phyloP scores from a whole-genome alignment of 352 stramenopile genomes.

The Phytophthora niederhauseri region DNA sequence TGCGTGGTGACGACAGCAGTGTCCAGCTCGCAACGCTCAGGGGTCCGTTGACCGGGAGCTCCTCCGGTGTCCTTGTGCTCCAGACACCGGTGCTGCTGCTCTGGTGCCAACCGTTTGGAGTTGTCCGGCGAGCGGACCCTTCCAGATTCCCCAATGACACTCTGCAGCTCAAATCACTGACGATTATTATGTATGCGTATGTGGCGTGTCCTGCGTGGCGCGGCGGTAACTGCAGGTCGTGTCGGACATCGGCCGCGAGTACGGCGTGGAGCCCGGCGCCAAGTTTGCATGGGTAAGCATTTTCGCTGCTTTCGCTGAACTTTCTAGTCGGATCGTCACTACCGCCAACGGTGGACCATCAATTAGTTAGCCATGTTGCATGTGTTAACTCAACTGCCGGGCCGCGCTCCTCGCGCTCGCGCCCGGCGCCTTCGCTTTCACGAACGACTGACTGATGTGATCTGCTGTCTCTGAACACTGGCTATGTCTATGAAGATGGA shows the following conservation, averaged over 20 bases:
- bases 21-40: neutral
- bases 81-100: neutral
- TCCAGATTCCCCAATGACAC: conserved; percentile 26
- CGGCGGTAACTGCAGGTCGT: conserved; percentile 33
- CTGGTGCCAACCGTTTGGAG: conserved; percentile 17
- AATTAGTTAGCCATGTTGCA: conserved; percentile 42
- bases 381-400: conserved; percentile 22
- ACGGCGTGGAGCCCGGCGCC: conserved; percentile 35
- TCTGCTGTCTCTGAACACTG: conserved; percentile 47
- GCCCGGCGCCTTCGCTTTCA: conserved; percentile 13
- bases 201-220: conserved; percentile 22
- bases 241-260: conserved; percentile 44
- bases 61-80: neutral
- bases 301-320: conserved; percentile 18
- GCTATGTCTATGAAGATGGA: conserved; percentile 56
- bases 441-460: conserved; percentile 41
- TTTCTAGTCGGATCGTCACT: conserved; percentile 29
- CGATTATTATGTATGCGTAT: conserved; percentile 20
- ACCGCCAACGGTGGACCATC: conserved; percentile 25
- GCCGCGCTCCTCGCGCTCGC: conserved; percentile 3
- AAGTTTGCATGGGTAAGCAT: conserved; percentile 41
- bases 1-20: conserved; percentile 20
- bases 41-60: neutral
- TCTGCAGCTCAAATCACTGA: conserved; percentile 34
- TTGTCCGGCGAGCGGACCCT: conserved; percentile 11